Percentiles rank a stretch among this genome's conserved stretches.
Conservation (phyloP, 2,329 filamentous ascomycete species). For the Nemania sp. region DNA sequence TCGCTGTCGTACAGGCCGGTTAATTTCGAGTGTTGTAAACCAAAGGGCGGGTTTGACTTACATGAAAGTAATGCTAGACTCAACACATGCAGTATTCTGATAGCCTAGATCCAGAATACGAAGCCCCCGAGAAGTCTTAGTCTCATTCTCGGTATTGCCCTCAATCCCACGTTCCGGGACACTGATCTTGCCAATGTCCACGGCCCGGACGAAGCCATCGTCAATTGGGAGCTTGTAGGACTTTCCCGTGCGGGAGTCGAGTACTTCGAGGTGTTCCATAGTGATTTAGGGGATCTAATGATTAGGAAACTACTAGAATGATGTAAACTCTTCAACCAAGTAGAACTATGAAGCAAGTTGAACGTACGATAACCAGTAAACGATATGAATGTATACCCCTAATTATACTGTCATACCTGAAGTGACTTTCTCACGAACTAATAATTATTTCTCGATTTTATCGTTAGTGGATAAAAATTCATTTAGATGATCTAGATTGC, state of each 20-base stretch:
- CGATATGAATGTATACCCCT: constrained; percentile 14
- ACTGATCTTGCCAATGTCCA: constrained; percentile 44
- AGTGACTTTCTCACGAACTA: neutral
- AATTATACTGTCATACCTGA: neutral
- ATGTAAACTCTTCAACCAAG: neutral
- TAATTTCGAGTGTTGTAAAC: constrained; percentile 6
- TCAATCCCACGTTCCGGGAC: constrained; percentile 32
- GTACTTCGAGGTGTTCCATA: constrained; percentile 44
- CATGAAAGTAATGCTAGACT: constrained; percentile 47
- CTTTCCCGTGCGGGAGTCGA: constrained; percentile 47
- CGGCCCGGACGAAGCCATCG: constrained; percentile 41
- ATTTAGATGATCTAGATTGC: constrained; percentile 20
- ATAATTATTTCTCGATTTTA: neutral
- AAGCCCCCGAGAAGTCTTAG: constrained; percentile 37
- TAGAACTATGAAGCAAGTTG: neutral
- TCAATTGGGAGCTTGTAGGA: constrained; percentile 45
- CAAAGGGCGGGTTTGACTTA: constrained; percentile 20
- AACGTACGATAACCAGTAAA: constrained; percentile 18
- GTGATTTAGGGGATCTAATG: constrained; percentile 8
- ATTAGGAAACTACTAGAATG: neutral
- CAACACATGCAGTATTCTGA: constrained; percentile 46
- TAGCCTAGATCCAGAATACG: constrained; percentile 45
- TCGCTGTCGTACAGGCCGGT: constrained; percentile 35
- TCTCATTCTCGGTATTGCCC: constrained; percentile 17
- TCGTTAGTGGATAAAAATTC: neutral